These are phyloP conservation scores for Lichtheimia corymbifera DNA, from an alignment of 371 early-diverging fungal species.

Conservation along the genomic window DNA sequence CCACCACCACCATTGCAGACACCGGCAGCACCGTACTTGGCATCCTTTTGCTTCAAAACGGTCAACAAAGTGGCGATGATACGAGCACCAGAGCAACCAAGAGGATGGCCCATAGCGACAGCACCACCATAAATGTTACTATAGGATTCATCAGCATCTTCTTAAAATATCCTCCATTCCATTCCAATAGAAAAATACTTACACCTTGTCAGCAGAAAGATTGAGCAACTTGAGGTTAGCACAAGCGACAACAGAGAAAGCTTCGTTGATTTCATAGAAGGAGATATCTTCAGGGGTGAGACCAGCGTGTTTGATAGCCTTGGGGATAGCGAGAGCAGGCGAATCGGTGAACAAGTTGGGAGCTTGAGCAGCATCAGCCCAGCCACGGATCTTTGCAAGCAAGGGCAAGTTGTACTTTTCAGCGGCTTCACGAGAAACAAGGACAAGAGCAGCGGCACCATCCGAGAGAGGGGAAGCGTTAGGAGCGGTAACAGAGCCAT, in stretches of 20 bases:
- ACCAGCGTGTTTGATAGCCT: conserved; percentile 84
- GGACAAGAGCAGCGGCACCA: conserved; percentile 91
- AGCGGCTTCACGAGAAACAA: conserved; percentile 79
- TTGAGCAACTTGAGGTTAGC: conserved; percentile 86
- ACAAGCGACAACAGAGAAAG: conserved; percentile 93
- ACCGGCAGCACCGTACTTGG: conserved; percentile 86
- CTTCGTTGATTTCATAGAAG: conserved; percentile 96
- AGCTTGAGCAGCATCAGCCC: conserved; percentile 75
- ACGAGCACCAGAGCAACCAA: conserved; percentile 96
- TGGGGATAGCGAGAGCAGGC: conserved; percentile 90
- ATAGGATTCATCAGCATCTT: conserved; percentile 3
- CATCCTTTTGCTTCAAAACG: conserved; percentile 71
- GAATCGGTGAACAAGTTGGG: conserved; percentile 93
- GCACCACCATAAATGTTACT: conserved; percentile 94
- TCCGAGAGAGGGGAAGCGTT: conserved; percentile 94
- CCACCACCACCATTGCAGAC: conserved; percentile 97
- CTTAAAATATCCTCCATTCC: too few species aligned
- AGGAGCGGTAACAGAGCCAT: conserved; percentile 94
- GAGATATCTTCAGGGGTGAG: conserved; percentile 69
- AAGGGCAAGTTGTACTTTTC: conserved; percentile 73
- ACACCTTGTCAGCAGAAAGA: conserved; percentile 71
- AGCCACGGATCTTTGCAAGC: conserved; percentile 72
- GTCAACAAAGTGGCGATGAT: conserved; percentile 85
- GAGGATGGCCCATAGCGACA: conserved; percentile 96
- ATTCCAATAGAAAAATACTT: conserved; percentile 2